Evolutionary conservation across 2,329 filamentous ascomycete species (phyloP), one percentile per base, ranked within the genome.

Genomic region (Nemania sp.): DNA sequence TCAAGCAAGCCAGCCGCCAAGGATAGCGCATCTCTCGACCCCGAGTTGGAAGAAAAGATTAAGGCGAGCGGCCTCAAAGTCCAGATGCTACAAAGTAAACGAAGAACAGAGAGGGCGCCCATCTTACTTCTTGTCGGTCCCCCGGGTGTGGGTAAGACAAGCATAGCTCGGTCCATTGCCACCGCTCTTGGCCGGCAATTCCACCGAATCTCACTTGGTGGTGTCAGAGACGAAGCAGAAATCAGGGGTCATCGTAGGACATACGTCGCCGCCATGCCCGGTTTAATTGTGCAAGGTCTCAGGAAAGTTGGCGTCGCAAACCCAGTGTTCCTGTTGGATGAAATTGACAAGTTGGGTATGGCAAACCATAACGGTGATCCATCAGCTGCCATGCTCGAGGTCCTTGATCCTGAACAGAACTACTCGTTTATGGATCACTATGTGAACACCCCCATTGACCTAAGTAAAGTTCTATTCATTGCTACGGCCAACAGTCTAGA

Each of bases 201-300:
- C 80, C 95, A 99, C 80, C 90, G 96, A 53, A 98, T 99, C 74
- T 98, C 96, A 3, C 89, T 99, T 3, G 96, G 96, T 68, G 96
- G 96, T 73, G 95, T 99, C 2, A 87, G 96, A 62, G 96, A 99
- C 76, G 96, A 99, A 80, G 96, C 96, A 18, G 96, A 99, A 82
- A 98, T 99, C 68, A 89, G 96, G 67, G 96, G 96, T 10, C 96
- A 99, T 80, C 88, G 96, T 64, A 88, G 96, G 73, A 99, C 96
- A 0, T 99, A 99, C 77, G 96, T 99, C 66, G 96, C 96, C 24
- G 96, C 96, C n/a, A 98, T 99, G 95, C 96, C 96, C 10, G 96
- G 96, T 62, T 85, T 98, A 63, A 92, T 99, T 67, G 94, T 98
- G 32, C 94, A 94, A 78, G 96, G 95, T 0, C 79, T 99, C 63